Percentiles rank a stretch among this genome's conserved stretches.
phyloP scores from a whole-genome alignment of 495 filamentous ascomycete genomes.

The Penicillium subrubescens region DNA sequence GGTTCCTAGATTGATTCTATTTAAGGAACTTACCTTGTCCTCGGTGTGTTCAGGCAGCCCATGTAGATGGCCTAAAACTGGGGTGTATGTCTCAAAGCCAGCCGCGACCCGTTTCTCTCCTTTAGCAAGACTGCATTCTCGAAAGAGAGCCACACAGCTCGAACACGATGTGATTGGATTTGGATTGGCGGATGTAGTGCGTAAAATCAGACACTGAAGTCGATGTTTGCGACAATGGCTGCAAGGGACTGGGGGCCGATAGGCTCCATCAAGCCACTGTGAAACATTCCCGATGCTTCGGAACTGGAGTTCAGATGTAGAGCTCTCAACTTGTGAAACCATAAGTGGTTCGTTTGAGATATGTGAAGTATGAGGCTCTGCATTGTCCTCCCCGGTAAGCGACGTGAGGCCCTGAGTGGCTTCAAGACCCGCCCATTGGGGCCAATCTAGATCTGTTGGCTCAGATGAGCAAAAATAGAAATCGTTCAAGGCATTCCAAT shows the following conservation, averaged over 20 bases:
- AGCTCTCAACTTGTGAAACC: neutral
- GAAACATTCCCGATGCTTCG: slow-evolving; percentile 32
- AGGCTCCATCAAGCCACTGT: slow-evolving; percentile 48
- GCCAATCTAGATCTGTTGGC: slow-evolving; percentile 10
- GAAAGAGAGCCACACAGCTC: slow-evolving; percentile 73
- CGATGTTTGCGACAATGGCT: slow-evolving; percentile 44
- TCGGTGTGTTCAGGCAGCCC: slow-evolving; percentile 42
- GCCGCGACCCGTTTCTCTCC: slow-evolving; percentile 47
- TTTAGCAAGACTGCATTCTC: slow-evolving; percentile 67
- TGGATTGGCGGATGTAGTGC: slow-evolving; percentile 47
- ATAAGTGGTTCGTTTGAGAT: neutral
- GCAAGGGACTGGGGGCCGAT: slow-evolving; percentile 42
- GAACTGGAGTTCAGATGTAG: neutral
- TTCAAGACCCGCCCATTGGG: slow-evolving; percentile 12
- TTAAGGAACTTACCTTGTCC: slow-evolving; percentile 14
- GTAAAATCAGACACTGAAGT: slow-evolving; percentile 49
- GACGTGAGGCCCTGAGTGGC: neutral
- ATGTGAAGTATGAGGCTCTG: neutral
- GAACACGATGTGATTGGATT: slow-evolving; percentile 68
- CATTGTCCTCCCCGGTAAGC: neutral
- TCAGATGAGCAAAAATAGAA: slow-evolving; percentile 22
- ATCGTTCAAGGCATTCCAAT: slow-evolving; percentile 19
- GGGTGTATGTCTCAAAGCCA: slow-evolving; percentile 47
- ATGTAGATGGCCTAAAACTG: slow-evolving; percentile 45
- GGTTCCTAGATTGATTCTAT: neutral